Evolutionary conservation across 768 basidiomycete genomes (phyloP), one percentile per base, ranked within the genome.

Genomic region (Tulasnella sp.): DNA sequence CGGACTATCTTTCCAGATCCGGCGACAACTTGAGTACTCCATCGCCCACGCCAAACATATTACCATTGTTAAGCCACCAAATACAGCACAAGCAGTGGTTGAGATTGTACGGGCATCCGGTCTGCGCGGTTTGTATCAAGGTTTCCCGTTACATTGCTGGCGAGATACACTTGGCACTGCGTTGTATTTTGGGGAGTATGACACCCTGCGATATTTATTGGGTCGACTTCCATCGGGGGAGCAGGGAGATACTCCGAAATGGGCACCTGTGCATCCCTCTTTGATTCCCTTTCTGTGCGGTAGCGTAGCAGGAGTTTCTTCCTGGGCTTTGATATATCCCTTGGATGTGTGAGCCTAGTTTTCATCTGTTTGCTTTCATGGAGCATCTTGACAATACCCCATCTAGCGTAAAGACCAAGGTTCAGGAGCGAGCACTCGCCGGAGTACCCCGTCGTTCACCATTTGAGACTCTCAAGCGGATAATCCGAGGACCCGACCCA

Each of bases 131-230:
- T 53, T 65, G 8, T 66, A 62, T 40, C 48, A 54, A 19, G 90
- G 90, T 6, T 89, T 90, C 64, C 73, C 75, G 52, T 69, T 92
- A n/a, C 91, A 93, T 68, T 84, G 87, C 60, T 60, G 86, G 46
- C 81, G 91, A 52, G 91, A 96, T 64, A 92, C 88, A 24, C 65
- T 76, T 40, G 91, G 90, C 42, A 93, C 92, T 10, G 83, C 82
- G 4, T 69, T 95, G 16, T 96, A 96, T 64, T 96, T 96, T 64
- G 73, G 88, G 31, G 89, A 92, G 62, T 95, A 96, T 62, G 91
- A 96, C 61, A 81, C 83, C 15, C 77, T 93, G 75, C 79, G 91
- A 39, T 81, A 89, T 69, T 60, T 90, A 13, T 70, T 93, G 40
- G 92, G 92, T 25, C 74, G 91, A 57, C 69, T 71, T 42, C 73